phyloP scores from a whole-genome alignment of 306 rosid species.

The Vigna angularis region DNA sequence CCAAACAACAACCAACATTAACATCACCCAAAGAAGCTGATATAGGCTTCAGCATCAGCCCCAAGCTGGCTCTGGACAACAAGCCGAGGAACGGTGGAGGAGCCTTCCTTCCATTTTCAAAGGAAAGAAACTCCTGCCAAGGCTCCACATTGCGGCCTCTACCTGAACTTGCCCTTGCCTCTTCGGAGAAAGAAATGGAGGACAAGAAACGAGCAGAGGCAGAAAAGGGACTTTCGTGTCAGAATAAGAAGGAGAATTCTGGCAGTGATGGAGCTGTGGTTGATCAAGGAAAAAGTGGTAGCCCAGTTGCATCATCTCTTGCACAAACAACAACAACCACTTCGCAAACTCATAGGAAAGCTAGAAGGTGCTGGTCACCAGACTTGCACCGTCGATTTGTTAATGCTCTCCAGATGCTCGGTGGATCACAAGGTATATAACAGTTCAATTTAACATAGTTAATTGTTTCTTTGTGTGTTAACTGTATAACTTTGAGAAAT shows the following conservation, averaged over 20 bases:
- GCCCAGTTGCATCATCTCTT: constrained; percentile 45
- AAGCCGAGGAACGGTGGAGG: constrained; percentile 75
- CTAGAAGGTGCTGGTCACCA: constrained; percentile 98
- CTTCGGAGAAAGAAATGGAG: constrained; percentile 53
- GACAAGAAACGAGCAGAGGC: constrained; percentile 55
- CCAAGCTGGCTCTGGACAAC: constrained; percentile 62
- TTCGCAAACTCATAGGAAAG: constrained; percentile 84
- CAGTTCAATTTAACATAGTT: neutral
- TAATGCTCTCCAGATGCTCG: constrained; percentile 98
- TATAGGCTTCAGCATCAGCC: constrained; percentile 68
- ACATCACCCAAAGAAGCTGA: constrained; percentile 52
- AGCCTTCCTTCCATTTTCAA: constrained; percentile 90
- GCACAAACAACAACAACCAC: constrained; percentile 48
- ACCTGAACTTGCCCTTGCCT: constrained; percentile 78
- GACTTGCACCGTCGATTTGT: constrained; percentile 95
- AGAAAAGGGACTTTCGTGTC: constrained; percentile 49
- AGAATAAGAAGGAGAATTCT: constrained; percentile 43
- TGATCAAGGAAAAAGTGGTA: constrained; percentile 64
- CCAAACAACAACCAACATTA: constrained; percentile 55
- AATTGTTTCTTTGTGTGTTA: neutral
- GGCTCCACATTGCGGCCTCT: constrained; percentile 55
- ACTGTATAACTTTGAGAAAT: neutral
- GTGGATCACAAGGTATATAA: constrained; percentile 93
- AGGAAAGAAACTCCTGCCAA: constrained; percentile 55
- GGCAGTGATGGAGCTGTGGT: constrained; percentile 38